These are phyloP conservation scores for Nothophytophthora sp. DNA, from an alignment of 352 stramenopile genomes.

Conservation along the genomic window DNA sequence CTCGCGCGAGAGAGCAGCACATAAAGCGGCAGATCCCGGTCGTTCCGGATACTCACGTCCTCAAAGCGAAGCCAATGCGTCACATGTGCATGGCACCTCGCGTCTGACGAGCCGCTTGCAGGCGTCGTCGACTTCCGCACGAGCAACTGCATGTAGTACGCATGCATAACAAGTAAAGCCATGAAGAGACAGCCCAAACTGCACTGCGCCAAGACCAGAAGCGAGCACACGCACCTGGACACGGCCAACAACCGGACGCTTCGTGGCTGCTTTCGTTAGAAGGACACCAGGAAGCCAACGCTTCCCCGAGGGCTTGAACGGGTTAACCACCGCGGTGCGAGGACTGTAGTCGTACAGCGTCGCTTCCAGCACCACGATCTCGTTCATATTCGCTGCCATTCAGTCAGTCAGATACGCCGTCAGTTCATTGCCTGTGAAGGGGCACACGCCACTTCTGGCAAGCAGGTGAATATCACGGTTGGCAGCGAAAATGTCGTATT, in stretches of 20 bases:
- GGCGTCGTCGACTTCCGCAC: conserved; percentile 1
- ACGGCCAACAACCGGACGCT: conserved; percentile 11
- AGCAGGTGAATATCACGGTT: no score
- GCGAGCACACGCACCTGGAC: conserved; percentile 15
- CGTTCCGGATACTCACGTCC: conserved; percentile 54
- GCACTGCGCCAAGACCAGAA: no score
- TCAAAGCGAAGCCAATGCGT: conserved; percentile 61
- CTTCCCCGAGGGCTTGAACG: conserved; percentile 24
- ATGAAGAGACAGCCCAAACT: no score
- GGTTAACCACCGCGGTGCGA: conserved; percentile 16
- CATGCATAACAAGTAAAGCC: no score
- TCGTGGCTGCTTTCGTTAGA: conserved; percentile 3
- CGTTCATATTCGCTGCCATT: conserved; percentile 14
- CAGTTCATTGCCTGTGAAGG: conserved; percentile 14
- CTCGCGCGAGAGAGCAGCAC: conserved; percentile 51
- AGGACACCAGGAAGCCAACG: conserved; percentile 19
- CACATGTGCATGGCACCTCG: neutral
- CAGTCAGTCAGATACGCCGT: neutral
- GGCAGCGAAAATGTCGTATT: no score
- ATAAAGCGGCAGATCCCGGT: conserved; percentile 55
- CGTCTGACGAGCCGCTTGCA: conserved; percentile 1
- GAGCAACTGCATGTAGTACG: conserved; percentile 5
- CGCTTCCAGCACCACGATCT: conserved; percentile 31
- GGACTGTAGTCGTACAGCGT: conserved; percentile 26
- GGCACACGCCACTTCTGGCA: no score